Base-by-base conservation (phyloP, 2,329 filamentous ascomycete species). In the Colletotrichum shisoi region DNA sequence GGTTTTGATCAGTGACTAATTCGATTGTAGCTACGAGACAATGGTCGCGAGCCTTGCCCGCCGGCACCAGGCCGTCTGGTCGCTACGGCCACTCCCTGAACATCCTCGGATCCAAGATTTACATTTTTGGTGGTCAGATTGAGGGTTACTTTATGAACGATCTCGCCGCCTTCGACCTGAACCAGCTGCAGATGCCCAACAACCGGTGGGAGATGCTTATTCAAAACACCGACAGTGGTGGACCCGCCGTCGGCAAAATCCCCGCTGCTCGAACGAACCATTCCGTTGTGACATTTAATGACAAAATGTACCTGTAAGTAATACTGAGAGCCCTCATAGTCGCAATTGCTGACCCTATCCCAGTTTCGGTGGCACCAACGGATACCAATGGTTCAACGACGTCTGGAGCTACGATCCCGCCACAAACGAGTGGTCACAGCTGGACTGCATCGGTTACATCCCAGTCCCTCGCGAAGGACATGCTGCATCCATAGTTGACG, bases 121-220 rank as follows among this genome's bases (percentile, higher is more conserved):
- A 93, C 80, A 91, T 99, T 37, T 99, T 99, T 76, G 95, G 95
- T 76, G 95, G 95, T 57, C 95, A 99, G 75, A 94, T 98, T 1
- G 95, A 99, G 76, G 95, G 94, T 4, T 94, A 90, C 75, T 99
- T 99, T 75, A 98, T 99, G 88, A 99, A 99, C 73, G 95, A 99
- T 74, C 82, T 99, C 17, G 88, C 96, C 39, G 93, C 94, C 11
- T 99, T 99, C 74, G 96, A 99, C 75, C 81, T 99, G 60, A 99
- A 99, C 75, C 93, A 95, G 67, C 82, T 99, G 17, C 95, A 98
- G 77, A 92, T 91, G 77, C 89, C 94, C 12, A 89, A 90, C 62
- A 98, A 97, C 75, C 89, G 91, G 70, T 99, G 95, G 95, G 95
- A 99, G 72, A 88, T 97, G 69, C 83, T 99, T n/a, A 86, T 96